Percentiles rank a stretch among this genome's conserved stretches.
phyloP scores from a whole-genome alignment of 345 rosid genomes.

The Linum trigynum region DNA sequence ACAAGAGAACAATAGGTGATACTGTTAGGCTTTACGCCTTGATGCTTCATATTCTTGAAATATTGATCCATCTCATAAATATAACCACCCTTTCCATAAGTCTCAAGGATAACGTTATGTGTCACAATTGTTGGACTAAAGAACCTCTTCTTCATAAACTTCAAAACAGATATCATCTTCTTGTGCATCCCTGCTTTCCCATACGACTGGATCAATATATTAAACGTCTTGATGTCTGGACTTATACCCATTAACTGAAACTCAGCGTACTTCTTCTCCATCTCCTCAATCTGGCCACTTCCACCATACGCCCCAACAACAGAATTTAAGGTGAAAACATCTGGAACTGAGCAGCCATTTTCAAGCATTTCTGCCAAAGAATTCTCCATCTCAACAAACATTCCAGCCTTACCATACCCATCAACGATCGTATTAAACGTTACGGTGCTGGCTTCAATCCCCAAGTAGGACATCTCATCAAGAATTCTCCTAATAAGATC shows the following conservation, averaged over 20 bases:
- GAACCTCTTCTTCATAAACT: slow-evolving; percentile 63
- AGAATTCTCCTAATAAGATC: slow-evolving; percentile 42
- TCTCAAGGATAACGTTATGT: slow-evolving; percentile 56
- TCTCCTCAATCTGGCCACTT: slow-evolving; percentile 37
- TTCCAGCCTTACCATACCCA: slow-evolving; percentile 66
- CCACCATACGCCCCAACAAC: slow-evolving; percentile 62
- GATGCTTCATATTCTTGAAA: slow-evolving; percentile 64
- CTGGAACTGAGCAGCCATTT: slow-evolving; percentile 51
- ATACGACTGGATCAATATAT: slow-evolving; percentile 55
- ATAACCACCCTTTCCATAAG: slow-evolving; percentile 53
- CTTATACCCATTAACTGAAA: slow-evolving; percentile 70
- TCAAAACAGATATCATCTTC: slow-evolving; percentile 56
- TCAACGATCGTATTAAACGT: slow-evolving; percentile 62
- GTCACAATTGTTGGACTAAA: slow-evolving; percentile 43
- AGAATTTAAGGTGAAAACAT: slow-evolving; percentile 63
- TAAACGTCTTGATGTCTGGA: slow-evolving; percentile 62
- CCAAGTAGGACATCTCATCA: slow-evolving; percentile 68
- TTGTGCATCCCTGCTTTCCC: slow-evolving; percentile 51
- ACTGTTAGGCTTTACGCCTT: slow-evolving; percentile 69
- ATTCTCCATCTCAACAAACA: slow-evolving; percentile 68
- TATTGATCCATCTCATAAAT: slow-evolving; percentile 55
- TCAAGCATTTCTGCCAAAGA: slow-evolving; percentile 55
- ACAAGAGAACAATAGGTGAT: slow-evolving; percentile 71
- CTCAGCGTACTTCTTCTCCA: slow-evolving; percentile 72
- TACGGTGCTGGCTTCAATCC: slow-evolving; percentile 46